Evolutionary conservation across 2,329 filamentous ascomycete species (phyloP), one percentile per base, ranked within the genome.

Genomic region (Fusarium nygamai): DNA sequence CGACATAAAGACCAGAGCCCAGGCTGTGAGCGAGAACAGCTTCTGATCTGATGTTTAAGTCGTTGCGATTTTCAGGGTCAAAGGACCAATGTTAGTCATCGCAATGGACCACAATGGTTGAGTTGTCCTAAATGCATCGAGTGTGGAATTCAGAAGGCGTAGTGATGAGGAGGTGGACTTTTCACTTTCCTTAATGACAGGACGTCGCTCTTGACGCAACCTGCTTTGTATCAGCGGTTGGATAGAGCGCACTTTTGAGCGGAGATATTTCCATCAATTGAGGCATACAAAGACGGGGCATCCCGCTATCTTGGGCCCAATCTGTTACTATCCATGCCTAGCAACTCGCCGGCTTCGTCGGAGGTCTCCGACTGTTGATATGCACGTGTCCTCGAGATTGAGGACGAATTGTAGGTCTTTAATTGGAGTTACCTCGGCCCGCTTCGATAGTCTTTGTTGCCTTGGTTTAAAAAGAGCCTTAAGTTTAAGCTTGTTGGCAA

Each of bases 231-330:
- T 66, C 27, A 43, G 72, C 64, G 69, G 64, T 72, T 72, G 72
- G 64, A 62, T 70, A 74, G 56, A 72, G 53, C 75, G 62, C 60
- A 65, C 58, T 64, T 64, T 60, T 69, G 70, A 74, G 67, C 58
- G 64, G 62, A 76, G 70, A 60, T 77, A 70, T 77, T 62, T 65
- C 71, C 51, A 67, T 74, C 64, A 77, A 77, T 77, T 64, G 71
- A 77, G 63, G 73, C 61, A 69, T 57, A 65, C 48, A 65, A 61
- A 61, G 75, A 76, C 63, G 65, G 75, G 72, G 62, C 43, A 61
- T 72, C 41, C 60, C 67, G 67, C 57, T 69, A 69, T 65, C 44
- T 54, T 48, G 61, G 39, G 29, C 33, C 65, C 59, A 44, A 46
- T 53, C 39, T 63, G 47, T 46, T 54, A 48, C 43, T 39, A 31